These are phyloP conservation scores for Lachnellula occidentalis DNA, from an alignment of 2,329 filamentous ascomycete genomes.

Conservation along the genomic window DNA sequence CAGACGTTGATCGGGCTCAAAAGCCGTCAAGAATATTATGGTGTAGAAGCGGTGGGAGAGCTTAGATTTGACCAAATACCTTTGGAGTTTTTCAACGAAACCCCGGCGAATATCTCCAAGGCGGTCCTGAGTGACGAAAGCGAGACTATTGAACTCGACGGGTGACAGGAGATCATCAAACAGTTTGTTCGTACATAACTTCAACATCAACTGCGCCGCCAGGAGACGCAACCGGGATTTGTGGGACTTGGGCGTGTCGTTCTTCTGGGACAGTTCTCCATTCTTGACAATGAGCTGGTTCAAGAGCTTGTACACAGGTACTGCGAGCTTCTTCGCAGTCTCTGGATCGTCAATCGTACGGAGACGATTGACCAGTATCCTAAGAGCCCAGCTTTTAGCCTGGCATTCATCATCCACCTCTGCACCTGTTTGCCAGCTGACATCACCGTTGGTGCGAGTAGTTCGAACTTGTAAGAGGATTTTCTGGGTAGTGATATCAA, in stretches of 20 bases:
- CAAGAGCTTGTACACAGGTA: conserved; percentile 71
- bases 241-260: conserved; percentile 71
- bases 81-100: conserved; percentile 84
- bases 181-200: conserved; percentile 71
- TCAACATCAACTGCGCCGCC: conserved; percentile 75
- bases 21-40: conserved; percentile 84
- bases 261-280: conserved; percentile 73
- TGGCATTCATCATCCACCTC: conserved; percentile 73
- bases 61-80: conserved; percentile 71
- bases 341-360: conserved; percentile 49
- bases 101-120: conserved; percentile 66
- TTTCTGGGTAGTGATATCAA: conserved; percentile 70
- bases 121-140: conserved; percentile 74
- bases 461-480: conserved; percentile 67
- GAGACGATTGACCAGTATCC: conserved; percentile 79
- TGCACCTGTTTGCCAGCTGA: conserved; percentile 62
- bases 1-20: conserved; percentile 73
- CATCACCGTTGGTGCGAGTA: conserved; percentile 50
- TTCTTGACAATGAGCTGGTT: conserved; percentile 68
- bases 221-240: conserved; percentile 74
- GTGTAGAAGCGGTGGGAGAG: conserved; percentile 78
- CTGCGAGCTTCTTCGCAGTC: conserved; percentile 53
- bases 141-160: conserved; percentile 72
- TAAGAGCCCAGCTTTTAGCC: conserved; percentile 78
- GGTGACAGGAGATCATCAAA: conserved; percentile 72